Percentiles rank a stretch among this genome's conserved stretches.
Evolutionary conservation across 192 early-diverging fungal species (phyloP).

Genomic region (Martensiomyces pterosporus): DNA sequence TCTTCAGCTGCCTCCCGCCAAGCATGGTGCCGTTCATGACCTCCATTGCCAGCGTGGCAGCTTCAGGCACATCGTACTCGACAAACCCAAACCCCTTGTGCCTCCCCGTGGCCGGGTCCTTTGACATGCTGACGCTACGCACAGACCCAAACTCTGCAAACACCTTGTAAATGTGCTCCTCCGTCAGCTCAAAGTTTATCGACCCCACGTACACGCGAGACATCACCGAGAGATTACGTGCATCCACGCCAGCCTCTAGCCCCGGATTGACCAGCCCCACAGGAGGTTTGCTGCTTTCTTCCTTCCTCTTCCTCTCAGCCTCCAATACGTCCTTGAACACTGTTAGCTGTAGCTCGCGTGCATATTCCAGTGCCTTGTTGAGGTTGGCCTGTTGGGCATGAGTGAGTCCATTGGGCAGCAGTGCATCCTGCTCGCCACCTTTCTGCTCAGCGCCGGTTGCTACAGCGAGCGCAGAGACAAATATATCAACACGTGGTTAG

Average conservation of each 20-base stretch:
- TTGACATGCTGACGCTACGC: slow-evolving; percentile 71
- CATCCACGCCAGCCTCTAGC: slow-evolving; percentile 33
- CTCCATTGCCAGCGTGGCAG: slow-evolving; percentile 75
- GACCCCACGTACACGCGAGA: slow-evolving; percentile 79
- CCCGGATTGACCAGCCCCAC: slow-evolving; percentile 35
- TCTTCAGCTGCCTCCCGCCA: slow-evolving; percentile 74
- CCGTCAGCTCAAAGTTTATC: slow-evolving; percentile 80
- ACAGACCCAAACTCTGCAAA: slow-evolving; percentile 78
- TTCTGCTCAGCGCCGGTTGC: too few relatives aligned
- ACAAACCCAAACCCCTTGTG: slow-evolving; percentile 90
- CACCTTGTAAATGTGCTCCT: slow-evolving; percentile 70
- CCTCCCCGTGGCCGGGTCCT: slow-evolving; percentile 67
- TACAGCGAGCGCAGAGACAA: too few relatives aligned
- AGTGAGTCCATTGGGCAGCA: slow-evolving; percentile 27
- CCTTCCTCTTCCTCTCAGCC: slow-evolving; percentile 18
- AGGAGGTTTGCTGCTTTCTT: slow-evolving; percentile 13
- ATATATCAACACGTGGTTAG: too few relatives aligned
- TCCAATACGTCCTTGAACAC: slow-evolving; percentile 38
- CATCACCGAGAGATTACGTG: slow-evolving; percentile 43
- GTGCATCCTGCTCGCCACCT: too few relatives aligned
- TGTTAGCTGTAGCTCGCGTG: slow-evolving; percentile 45
- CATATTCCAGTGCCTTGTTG: slow-evolving; percentile 38
- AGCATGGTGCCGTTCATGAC: slow-evolving; percentile 77
- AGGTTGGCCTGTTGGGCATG: slow-evolving; percentile 28
- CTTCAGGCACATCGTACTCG: slow-evolving; percentile 84